Evolutionary conservation across 2,329 filamentous ascomycete genomes (phyloP), one percentile per base, ranked within the genome.

Genomic region (Verticillium zaregamsianum): DNA sequence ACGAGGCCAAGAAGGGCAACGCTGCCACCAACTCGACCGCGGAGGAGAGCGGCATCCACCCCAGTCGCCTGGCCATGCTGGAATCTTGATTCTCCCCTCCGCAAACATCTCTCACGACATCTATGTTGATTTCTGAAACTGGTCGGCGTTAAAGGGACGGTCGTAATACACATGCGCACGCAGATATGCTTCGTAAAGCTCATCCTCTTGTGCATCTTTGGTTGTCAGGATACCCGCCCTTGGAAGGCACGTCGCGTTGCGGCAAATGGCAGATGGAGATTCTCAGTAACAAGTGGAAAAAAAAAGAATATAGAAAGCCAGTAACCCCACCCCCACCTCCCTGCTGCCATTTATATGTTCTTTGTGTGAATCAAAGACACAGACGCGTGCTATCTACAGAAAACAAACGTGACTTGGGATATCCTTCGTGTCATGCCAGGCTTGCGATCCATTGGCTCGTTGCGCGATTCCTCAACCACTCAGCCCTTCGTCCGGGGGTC

Each of bases 1-100:
- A 65, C 59, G 61, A 74, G 65, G 71, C 67, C 20, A 79, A 77
- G 72, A 72, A 68, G 59, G 71, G 68, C 64, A 77, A 76, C 67
- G 65, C 66, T 5, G 70, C 56, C 4, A 56, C 72, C 61, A 64
- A 64, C 54, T 69, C 63, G 39, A 64, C 61, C 60, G 52, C 52
- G 8, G 68, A 69, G n/a, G 66, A 63, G 25, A 65, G 64, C 55
- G 59, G 72, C 61, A 79, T 86, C 55, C 84, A 86, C 65, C 83
- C 84, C 3, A 85, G 82, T 65, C 78, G 83, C 32, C 72, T 80
- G 61, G 79, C 66, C 12, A 66, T 66, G 65, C 70, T 73, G 55
- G 33, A 35, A 5, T 3, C 33, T 14, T 35, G 11, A 35, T 14
- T 11, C 33, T 59, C 57, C 33, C 33, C 33, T 35, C 11, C 3